A percentile compares a stretch with the other conserved stretches of the same genome.
These are phyloP conservation scores for Neopestalotiopsis clavispora DNA, from an alignment of 2,329 filamentous ascomycete species.

Conservation along the genomic window DNA sequence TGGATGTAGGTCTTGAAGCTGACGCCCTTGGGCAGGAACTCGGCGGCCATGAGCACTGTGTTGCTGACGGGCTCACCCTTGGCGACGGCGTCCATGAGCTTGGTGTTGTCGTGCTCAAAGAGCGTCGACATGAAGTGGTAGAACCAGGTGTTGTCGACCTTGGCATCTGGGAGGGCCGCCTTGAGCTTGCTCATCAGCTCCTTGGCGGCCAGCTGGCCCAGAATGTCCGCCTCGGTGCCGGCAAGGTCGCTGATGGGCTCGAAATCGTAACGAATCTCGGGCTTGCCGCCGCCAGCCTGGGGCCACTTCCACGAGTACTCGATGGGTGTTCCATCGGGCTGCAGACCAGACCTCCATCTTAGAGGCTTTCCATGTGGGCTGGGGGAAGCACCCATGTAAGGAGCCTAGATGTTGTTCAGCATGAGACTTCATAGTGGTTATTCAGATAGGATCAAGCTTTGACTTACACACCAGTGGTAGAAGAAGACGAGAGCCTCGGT, in stretches of 20 bases:
- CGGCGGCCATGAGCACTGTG: constrained; percentile 14
- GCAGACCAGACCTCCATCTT: constrained; percentile 16
- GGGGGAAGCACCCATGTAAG: constrained; percentile 19
- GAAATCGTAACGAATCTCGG: constrained; percentile 17
- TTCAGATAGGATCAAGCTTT: not conserved
- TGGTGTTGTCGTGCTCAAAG: constrained; percentile 20
- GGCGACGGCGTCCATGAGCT: constrained; percentile 12
- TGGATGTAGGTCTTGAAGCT: constrained; percentile 19
- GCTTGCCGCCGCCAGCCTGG: not conserved
- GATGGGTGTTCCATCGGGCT: constrained; percentile 19
- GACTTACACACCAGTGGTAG: constrained; percentile 20
- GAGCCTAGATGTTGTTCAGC: constrained; percentile 2
- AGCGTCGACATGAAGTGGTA: constrained; percentile 20
- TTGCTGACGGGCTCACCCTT: constrained; percentile 10
- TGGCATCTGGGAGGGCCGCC: constrained; percentile 4
- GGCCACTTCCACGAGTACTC: constrained; percentile 21
- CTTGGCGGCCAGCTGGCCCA: constrained; percentile 14
- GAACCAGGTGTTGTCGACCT: constrained; percentile 16
- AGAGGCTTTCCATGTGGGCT: constrained; percentile 5
- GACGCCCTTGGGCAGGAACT: constrained; percentile 17
- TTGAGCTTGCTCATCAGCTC: constrained; percentile 16
- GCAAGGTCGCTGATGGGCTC: constrained; percentile 17
- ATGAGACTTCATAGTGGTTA: not conserved
- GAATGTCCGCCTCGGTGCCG: constrained; percentile 15
- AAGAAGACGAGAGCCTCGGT: constrained; percentile 18